Percentiles rank a stretch among this genome's conserved stretches.
These are phyloP conservation scores for Ulvella scutata DNA, from an alignment of 139 green algal genomes.

Conservation along the genomic window DNA sequence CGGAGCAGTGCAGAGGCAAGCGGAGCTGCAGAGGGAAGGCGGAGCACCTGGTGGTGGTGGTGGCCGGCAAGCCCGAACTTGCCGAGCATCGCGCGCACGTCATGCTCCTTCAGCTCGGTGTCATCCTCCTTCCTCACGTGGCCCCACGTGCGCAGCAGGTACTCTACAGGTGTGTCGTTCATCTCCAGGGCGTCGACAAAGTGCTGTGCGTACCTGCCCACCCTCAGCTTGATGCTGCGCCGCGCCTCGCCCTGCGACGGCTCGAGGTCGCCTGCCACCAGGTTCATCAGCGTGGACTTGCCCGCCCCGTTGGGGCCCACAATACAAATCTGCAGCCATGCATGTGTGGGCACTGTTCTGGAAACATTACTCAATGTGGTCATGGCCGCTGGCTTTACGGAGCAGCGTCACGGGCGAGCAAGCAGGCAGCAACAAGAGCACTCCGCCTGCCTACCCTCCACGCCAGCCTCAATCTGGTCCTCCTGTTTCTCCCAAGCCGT, in stretches of 20 bases:
- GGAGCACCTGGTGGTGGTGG: constrained; percentile 70
- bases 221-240: constrained; percentile 81
- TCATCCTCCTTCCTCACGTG: neutral
- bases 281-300: constrained; percentile 96
- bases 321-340: constrained; percentile 56
- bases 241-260: constrained; percentile 71
- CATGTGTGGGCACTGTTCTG: neutral
- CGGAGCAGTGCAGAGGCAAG: too few species aligned
- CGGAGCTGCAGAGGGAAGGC: neutral
- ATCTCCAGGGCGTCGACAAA: constrained; percentile 95
- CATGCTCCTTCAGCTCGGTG: constrained; percentile 62
- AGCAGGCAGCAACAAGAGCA: too few species aligned
- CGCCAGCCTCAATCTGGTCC: too few species aligned
- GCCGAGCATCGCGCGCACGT: constrained; percentile 82
- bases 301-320: constrained; percentile 93
- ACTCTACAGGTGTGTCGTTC: constrained; percentile 90
- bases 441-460: too few species aligned
- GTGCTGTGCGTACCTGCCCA: constrained; percentile 92
- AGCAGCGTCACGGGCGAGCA: too few species aligned
- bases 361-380: too few species aligned
- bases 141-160: constrained; percentile 59
- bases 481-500: too few species aligned
- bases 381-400: too few species aligned
- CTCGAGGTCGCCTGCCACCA: constrained; percentile 82
- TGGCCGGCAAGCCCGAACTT: constrained; percentile 88